A percentile compares a stretch with the other conserved stretches of the same genome.
phyloP scores from a whole-genome alignment of 1,284 basidiomycete genomes.

The Filobasidium uniguttulatum region DNA sequence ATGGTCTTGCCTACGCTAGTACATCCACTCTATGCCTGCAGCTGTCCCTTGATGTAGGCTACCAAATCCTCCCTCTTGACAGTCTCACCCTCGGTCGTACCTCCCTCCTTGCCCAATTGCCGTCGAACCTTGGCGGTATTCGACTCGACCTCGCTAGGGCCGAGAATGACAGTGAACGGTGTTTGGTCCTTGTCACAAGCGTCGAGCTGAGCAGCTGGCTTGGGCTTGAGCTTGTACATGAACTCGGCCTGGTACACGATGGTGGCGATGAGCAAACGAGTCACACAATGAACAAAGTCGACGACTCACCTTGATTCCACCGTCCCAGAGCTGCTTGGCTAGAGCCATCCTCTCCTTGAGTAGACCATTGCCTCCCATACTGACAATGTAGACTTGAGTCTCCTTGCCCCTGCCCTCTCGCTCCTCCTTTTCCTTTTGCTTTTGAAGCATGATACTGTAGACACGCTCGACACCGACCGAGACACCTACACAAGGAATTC shows the following conservation, averaged over 20 bases:
- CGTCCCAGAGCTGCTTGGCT: conserved; percentile 67
- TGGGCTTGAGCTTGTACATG: conserved; percentile 83
- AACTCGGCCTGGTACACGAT: conserved; percentile 63
- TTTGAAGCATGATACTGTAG: conserved; percentile 81
- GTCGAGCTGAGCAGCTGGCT: conserved; percentile 70
- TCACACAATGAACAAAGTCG: background rate
- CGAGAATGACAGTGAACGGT: conserved; percentile 82
- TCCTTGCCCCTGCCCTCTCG: conserved; percentile 62
- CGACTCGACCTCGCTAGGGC: conserved; percentile 66
- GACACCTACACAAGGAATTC: conserved; percentile 83
- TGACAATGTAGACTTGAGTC: conserved; percentile 88
- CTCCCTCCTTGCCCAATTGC: conserved; percentile 56
- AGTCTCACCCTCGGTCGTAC: conserved; percentile 32
- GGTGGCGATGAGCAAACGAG: conserved; percentile 3
- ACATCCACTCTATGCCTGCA: too few species aligned
- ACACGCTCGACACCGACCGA: conserved; percentile 92
- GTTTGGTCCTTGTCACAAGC: conserved; percentile 84
- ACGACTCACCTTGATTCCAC: conserved; percentile 66
- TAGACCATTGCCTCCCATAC: conserved; percentile 70
- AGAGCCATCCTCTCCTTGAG: conserved; percentile 74
- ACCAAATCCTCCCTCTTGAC: conserved; percentile 55
- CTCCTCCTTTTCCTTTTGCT: conserved; percentile 55
- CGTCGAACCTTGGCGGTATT: conserved; percentile 84
- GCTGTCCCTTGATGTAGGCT: conserved; percentile 43
- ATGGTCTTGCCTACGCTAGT: too few species aligned